A percentile compares a stretch with the other conserved stretches of the same genome.
phyloP scores from a whole-genome alignment of 2,329 filamentous ascomycete species.

The Sporothrix curviconia region DNA sequence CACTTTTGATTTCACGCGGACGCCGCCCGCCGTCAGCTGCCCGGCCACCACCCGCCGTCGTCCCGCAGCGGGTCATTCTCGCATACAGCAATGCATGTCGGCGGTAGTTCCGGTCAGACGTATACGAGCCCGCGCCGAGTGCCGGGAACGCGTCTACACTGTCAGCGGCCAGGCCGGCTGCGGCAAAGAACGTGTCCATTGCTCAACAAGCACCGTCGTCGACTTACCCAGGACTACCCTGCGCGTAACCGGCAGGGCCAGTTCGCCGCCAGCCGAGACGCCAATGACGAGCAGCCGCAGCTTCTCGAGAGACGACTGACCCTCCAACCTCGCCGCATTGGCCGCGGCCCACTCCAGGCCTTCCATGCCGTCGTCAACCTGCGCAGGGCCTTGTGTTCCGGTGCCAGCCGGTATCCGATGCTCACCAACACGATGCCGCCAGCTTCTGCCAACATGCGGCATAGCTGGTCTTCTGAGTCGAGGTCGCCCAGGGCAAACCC shows the following conservation, averaged over 20 bases:
- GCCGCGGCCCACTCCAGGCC: not conserved
- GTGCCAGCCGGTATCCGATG: conserved; percentile 3
- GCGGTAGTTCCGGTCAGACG: too few species aligned
- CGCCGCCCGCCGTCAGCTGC: too few species aligned
- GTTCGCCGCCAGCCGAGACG: not conserved
- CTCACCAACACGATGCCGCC: not conserved
- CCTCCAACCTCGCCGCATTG: not conserved
- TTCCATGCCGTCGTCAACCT: not conserved
- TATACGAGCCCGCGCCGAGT: not conserved
- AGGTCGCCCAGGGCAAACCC: conserved; percentile 1
- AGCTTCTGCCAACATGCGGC: not conserved
- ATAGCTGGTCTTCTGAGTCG: not conserved
- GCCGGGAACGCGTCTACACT: not conserved
- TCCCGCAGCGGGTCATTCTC: not conserved
- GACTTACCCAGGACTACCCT: not conserved
- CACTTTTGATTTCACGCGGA: too few species aligned
- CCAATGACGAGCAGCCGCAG: not conserved
- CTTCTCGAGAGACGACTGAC: not conserved
- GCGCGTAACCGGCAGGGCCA: not conserved
- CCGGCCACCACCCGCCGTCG: too few species aligned
- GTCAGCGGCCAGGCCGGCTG: not conserved
- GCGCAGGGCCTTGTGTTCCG: not conserved
- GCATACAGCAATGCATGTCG: not conserved
- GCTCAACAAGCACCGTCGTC: not conserved
- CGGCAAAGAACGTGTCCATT: not conserved